phyloP scores from a whole-genome alignment of 2,329 filamentous ascomycete genomes.

The Colletotrichum limetticola region DNA sequence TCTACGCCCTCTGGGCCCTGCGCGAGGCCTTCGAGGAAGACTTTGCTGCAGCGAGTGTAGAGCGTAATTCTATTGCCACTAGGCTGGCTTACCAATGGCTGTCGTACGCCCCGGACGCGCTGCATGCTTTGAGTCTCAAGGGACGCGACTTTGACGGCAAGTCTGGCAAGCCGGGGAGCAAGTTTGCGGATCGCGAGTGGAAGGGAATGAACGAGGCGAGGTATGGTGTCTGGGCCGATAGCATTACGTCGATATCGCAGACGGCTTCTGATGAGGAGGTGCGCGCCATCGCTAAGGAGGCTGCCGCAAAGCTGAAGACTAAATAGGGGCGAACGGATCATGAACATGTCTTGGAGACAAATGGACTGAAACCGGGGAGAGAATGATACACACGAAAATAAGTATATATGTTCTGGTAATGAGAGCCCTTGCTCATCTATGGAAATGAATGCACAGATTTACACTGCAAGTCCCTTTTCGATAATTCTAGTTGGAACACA shows the following conservation, averaged over 20 bases:
- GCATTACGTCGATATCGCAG: conserved; percentile 20
- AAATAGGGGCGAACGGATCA: not conserved
- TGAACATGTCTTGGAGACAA: no score
- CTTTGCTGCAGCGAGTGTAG: not conserved
- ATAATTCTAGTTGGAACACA: no score
- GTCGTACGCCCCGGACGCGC: conserved; percentile 17
- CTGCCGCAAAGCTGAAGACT: conserved; percentile 18
- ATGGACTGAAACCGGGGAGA: not conserved
- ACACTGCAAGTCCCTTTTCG: no score
- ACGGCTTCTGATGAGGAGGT: not conserved
- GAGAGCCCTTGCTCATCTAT: not conserved
- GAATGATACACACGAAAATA: not conserved
- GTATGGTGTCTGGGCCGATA: conserved; percentile 40
- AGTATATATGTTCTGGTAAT: not conserved
- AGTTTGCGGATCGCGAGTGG: conserved; percentile 39
- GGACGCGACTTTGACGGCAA: conserved; percentile 31
- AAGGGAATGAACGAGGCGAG: conserved; percentile 42
- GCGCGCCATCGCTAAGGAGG: not conserved
- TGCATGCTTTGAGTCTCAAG: conserved; percentile 35
- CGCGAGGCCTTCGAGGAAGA: conserved; percentile 41
- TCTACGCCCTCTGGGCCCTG: conserved; percentile 43
- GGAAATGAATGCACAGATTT: no score
- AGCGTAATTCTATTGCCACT: conserved; percentile 21
- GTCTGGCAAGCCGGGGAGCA: conserved; percentile 34
- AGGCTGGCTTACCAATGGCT: conserved; percentile 41